Evolutionary conservation across 768 basidiomycete genomes (phyloP).

Genomic region (Kwoniella heveanensis): DNA sequence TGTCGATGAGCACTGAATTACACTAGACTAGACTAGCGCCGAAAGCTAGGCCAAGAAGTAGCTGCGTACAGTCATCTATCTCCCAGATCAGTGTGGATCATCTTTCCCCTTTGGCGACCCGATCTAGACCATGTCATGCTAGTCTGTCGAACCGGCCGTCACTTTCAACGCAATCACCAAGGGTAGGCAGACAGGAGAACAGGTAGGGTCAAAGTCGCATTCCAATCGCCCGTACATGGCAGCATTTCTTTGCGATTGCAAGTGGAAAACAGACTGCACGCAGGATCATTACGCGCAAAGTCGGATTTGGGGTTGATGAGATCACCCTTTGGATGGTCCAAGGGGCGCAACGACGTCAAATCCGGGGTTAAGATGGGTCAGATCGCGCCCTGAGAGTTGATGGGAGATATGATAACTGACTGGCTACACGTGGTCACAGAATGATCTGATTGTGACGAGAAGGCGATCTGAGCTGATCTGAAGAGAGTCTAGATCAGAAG

Average conservation of each 20-base stretch:
- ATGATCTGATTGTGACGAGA: background rate
- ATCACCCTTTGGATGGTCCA: slow-evolving; percentile 22
- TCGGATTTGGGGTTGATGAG: slow-evolving; percentile 23
- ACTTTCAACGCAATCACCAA: slow-evolving; percentile 1
- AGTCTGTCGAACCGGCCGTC: too few relatives aligned
- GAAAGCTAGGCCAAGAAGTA: background rate
- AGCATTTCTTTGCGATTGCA: too few relatives aligned
- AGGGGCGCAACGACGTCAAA: slow-evolving; percentile 3
- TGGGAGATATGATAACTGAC: background rate
- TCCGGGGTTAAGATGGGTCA: too few relatives aligned
- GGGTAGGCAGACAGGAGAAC: background rate
- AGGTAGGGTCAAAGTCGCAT: background rate
- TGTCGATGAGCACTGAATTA: too few relatives aligned
- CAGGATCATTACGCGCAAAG: too few relatives aligned
- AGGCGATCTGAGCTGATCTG: background rate
- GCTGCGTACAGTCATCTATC: background rate
- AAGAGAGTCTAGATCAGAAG: background rate
- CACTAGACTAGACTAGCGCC: too few relatives aligned
- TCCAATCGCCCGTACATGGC: too few relatives aligned
- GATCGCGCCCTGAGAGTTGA: background rate
- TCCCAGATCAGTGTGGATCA: background rate
- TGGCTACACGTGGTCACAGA: background rate
- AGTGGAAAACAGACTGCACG: too few relatives aligned
- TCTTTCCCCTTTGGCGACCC: background rate
- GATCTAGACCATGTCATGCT: background rate